phyloP scores from a whole-genome alignment of 805 yeast genomes.

The Candida nonsorbophila region DNA sequence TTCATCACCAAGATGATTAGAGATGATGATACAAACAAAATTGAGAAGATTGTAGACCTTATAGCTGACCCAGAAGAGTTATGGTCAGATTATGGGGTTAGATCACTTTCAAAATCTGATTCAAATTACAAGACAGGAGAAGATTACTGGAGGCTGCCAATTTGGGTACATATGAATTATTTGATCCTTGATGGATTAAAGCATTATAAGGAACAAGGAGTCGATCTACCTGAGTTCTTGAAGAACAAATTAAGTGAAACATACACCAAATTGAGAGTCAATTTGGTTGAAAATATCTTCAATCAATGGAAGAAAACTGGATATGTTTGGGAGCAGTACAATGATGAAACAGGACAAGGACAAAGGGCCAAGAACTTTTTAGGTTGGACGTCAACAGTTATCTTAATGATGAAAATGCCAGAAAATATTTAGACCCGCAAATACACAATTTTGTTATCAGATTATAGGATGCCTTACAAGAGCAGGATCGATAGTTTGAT shows the following conservation, averaged over 20 bases:
- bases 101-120: constrained; percentile 72
- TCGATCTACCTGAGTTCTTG: constrained; percentile 23
- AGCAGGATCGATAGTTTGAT: constrained; percentile 48
- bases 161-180: constrained; percentile 92
- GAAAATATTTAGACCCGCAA: constrained; percentile 33
- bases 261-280: constrained; percentile 57
- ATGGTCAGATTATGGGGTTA: constrained; percentile 74
- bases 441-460: background rate
- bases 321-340: constrained; percentile 87
- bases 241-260: constrained; percentile 33
- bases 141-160: constrained; percentile 92
- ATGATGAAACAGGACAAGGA: constrained; percentile 67
- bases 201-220: constrained; percentile 42
- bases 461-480: constrained; percentile 10
- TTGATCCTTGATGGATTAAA: constrained; percentile 65
- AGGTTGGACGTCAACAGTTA: constrained; percentile 89
- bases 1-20: constrained; percentile 64
- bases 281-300: constrained; percentile 63
- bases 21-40: constrained; percentile 37
- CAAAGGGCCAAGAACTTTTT: constrained; percentile 83
- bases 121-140: constrained; percentile 69
- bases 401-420: constrained; percentile 81
- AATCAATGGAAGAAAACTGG: constrained; percentile 73
- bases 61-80: constrained; percentile 67
- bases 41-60: constrained; percentile 49